Percentiles rank a stretch among this genome's conserved stretches.
Evolutionary conservation across 2,329 filamentous ascomycete species (phyloP).

Genomic region (Penicillium brevicompactum): DNA sequence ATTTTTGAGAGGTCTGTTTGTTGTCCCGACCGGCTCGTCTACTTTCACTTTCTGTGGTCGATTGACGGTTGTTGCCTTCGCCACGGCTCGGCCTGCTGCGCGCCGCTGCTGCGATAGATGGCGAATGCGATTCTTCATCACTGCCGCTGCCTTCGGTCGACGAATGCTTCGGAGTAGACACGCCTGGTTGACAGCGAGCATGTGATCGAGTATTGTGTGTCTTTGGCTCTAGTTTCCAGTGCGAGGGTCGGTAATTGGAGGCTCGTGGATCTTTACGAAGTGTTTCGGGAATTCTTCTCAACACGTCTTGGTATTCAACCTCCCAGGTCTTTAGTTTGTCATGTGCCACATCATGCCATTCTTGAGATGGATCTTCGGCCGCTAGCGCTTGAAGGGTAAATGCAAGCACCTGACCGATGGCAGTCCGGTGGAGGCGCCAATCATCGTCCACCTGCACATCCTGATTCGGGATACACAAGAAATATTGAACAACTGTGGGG

Average conservation of each 20-base stretch:
- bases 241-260: constrained; percentile 29
- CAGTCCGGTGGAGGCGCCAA: constrained; percentile 32
- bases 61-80: constrained; percentile 24
- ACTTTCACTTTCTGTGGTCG: constrained; percentile 18
- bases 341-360: constrained; percentile 27
- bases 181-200: constrained; percentile 15
- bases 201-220: constrained; percentile 21
- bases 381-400: constrained; percentile 35
- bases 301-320: constrained; percentile 24
- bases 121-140: constrained; percentile 20
- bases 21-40: constrained; percentile 12
- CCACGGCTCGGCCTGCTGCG: constrained; percentile 25
- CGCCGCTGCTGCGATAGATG: constrained; percentile 16
- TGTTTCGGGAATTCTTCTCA: constrained; percentile 28
- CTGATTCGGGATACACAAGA: constrained; percentile 28
- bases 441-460: constrained; percentile 27
- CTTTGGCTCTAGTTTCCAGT: constrained; percentile 20
- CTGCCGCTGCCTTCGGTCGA: constrained; percentile 22
- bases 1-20: constrained; percentile 18
- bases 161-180: constrained; percentile 16
- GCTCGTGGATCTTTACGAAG: constrained; percentile 19
- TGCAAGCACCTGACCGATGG: constrained; percentile 33
- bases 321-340: constrained; percentile 25
- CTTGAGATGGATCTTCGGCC: constrained; percentile 19
- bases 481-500: constrained; percentile 29